Evolutionary conservation across 768 basidiomycete genomes (phyloP).

Genomic region (Austroboletus eburneus): DNA sequence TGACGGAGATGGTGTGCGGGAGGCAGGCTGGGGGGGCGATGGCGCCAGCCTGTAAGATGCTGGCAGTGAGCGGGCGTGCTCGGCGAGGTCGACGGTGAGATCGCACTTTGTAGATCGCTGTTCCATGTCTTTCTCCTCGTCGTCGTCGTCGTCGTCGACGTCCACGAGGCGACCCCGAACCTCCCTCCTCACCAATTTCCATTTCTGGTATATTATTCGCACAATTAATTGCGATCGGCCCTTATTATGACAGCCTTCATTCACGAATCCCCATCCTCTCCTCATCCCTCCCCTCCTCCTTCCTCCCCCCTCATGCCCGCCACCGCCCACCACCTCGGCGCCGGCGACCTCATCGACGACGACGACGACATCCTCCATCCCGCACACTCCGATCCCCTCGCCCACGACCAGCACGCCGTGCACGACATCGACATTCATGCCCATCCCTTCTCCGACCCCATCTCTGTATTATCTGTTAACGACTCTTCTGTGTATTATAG

Average conservation of each 20-base stretch:
- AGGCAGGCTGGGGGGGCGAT: conserved; percentile 10
- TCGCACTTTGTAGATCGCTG: conserved; percentile 25
- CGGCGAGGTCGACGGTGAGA: conserved; percentile 4
- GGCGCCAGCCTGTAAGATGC: conserved; percentile 21
- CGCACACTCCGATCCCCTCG: conserved; percentile 21
- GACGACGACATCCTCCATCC: conserved; percentile 7
- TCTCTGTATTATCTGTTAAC: conserved; percentile 34
- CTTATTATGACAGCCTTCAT: conserved; percentile 30
- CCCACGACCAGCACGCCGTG: conserved; percentile 25
- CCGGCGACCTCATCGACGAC: conserved; percentile 18
- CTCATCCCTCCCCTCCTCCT: conserved; percentile 5
- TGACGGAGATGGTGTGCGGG: conserved; percentile 31
- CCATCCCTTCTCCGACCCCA: conserved; percentile 16
- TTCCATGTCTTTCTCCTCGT: conserved; percentile 30
- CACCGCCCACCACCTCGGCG: conserved; percentile 17
- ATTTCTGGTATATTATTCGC: conserved; percentile 19
- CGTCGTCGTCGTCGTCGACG: conserved; percentile 23
- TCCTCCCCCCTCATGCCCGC: conserved; percentile 16
- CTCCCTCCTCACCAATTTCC: neutral
- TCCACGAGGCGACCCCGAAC: conserved; percentile 19
- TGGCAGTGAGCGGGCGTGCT: conserved; percentile 18
- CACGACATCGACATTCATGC: conserved; percentile 33
- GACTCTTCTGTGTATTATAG: conserved; percentile 31
- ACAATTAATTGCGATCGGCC: conserved; percentile 27
- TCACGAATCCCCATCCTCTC: conserved; percentile 17